Evolutionary conservation across 140 eudicot species (phyloP), one percentile per base, ranked within the genome.

Genomic region (Cichorium intybus): DNA sequence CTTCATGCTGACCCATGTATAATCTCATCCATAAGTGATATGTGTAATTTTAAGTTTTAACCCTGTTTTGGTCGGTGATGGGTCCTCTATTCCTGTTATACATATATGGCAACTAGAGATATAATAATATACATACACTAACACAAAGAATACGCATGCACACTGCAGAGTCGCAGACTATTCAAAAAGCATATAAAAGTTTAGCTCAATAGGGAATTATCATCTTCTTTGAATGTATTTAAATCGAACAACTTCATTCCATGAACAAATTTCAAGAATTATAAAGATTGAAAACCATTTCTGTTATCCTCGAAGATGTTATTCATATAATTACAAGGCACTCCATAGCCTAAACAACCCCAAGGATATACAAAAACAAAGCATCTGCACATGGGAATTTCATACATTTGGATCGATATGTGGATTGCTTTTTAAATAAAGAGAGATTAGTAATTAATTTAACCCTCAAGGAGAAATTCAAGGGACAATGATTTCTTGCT

Each of bases 401-500:
- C 65, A 54, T 46, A 20, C 55, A 58, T 66, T 35, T 35, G 10
- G 46, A 46, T 56, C 28, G 18, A 66, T 49, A 66, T 26, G 46
- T 12, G 60, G 66, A 60, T 75, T 60, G 75, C 35, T 60, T 50
- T 60, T 4, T 60, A 75, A 68, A 75, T 54, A 75, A 24, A 75
- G 60, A 75, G 75, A 68, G 66, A 27, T 18, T 26, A 4, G 41
- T 56, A 66, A 62, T 15, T 64, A 28, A 28, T 8, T 64, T 46
- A 67, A 68, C 79, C 74, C 54, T 64, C 90, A n/a, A 94, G 89
- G 45, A 94, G 85, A n/a, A 79, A 72, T 61, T 82, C 91, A 51
- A 94, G 84, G 59, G 99, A 89, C 47, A 83, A 84, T 8, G 88
- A 75, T 77, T 79, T 84, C 82, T 89, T 76, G 64, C 75, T 82